phyloP scores from a whole-genome alignment of 108 stramenopile species.

The Cyclostephanos tholiformis region DNA sequence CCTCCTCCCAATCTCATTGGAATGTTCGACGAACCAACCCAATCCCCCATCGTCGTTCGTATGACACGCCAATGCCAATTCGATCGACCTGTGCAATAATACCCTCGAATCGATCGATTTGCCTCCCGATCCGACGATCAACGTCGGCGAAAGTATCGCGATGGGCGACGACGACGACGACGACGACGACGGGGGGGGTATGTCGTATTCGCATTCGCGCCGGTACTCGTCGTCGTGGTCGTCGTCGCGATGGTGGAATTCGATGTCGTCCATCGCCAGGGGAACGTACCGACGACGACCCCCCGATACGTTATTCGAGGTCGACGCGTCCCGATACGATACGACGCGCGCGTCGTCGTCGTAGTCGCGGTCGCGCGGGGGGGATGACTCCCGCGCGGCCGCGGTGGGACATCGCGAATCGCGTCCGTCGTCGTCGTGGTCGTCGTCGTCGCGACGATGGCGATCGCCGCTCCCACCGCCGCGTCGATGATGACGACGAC shows the following conservation, averaged over 20 bases:
- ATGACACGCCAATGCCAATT: slow-evolving; percentile 42
- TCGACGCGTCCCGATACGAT: too few relatives aligned
- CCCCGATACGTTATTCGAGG: too few relatives aligned
- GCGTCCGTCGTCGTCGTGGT: slow-evolving; percentile 2
- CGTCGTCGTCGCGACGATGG: background rate
- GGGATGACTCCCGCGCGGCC: too few relatives aligned
- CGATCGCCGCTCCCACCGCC: too few relatives aligned
- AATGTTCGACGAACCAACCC: slow-evolving; percentile 30
- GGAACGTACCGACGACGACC: background rate
- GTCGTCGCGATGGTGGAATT: too few relatives aligned
- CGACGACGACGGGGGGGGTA: background rate
- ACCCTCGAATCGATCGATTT: slow-evolving; percentile 60
- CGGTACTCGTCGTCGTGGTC: slow-evolving; percentile 8
- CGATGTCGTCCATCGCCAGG: background rate
- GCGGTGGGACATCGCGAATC: too few relatives aligned
- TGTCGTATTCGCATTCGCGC: too few relatives aligned
- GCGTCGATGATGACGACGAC: too few relatives aligned
- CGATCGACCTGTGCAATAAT: slow-evolving; percentile 42
- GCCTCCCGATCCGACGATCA: slow-evolving; percentile 62
- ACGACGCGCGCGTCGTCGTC: too few relatives aligned
- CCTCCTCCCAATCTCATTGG: too few relatives aligned
- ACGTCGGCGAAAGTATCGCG: slow-evolving; percentile 43
- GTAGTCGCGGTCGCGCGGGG: too few relatives aligned
- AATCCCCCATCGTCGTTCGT: slow-evolving; percentile 46
- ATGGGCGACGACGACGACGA: slow-evolving; percentile 31